Conservation (phyloP, 1,284 basidiomycete species). For the Leccinum pachyderme region DNA sequence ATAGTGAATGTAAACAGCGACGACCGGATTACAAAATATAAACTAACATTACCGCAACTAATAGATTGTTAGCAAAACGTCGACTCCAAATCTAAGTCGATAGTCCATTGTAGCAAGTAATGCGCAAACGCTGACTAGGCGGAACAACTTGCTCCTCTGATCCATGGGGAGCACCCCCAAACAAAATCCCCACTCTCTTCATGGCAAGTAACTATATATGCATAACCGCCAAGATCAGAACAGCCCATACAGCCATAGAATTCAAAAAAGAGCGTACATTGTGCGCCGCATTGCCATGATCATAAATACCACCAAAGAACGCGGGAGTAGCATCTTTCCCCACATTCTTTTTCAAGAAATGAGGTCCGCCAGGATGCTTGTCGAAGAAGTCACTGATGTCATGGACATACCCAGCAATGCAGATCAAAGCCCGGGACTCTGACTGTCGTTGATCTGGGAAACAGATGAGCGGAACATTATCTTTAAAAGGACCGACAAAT, state of each 20-base stretch:
- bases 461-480: neutral
- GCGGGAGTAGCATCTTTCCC: constrained; percentile 84
- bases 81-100: neutral
- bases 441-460: constrained; percentile 67
- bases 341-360: constrained; percentile 66
- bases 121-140: constrained; percentile 59
- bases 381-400: constrained; percentile 79
- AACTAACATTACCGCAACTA: no score
- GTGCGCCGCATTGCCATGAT: constrained; percentile 86
- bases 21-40: no score
- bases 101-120: constrained; percentile 44
- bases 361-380: constrained; percentile 76
- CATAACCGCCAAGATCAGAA: constrained; percentile 14
- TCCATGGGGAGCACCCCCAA: constrained; percentile 63
- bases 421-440: constrained; percentile 69
- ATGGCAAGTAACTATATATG: constrained; percentile 61
- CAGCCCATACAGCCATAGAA: neutral
- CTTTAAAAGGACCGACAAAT: neutral
- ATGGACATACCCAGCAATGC: constrained; percentile 86
- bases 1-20: no score
- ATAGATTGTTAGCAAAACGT: neutral
- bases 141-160: constrained; percentile 60
- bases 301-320: constrained; percentile 90
- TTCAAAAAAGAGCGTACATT: constrained; percentile 49
- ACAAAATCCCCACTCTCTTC: constrained; percentile 84